Percentiles rank a stretch among this genome's conserved stretches.
These are phyloP conservation scores for Backusella australiensis DNA, from an alignment of 192 early-diverging fungal genomes.

Conservation along the genomic window DNA sequence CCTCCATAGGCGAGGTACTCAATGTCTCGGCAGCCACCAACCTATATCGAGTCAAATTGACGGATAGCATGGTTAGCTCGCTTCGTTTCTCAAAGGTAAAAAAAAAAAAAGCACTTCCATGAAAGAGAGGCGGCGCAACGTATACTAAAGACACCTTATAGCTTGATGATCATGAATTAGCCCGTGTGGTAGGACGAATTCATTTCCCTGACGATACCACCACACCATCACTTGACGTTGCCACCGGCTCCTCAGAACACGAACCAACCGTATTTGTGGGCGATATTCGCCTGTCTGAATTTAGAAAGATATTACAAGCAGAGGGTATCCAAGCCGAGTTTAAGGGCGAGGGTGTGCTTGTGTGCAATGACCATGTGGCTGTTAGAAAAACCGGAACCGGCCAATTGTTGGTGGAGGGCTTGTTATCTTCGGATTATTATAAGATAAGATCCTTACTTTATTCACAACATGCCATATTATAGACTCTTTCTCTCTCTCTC, in stretches of 20 bases:
- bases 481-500: conserved; percentile 10
- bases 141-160: conserved; percentile 10
- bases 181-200: conserved; percentile 76
- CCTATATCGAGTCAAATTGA: conserved; percentile 82
- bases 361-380: conserved; percentile 77
- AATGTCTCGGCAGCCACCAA: conserved; percentile 90
- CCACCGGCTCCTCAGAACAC: conserved; percentile 13
- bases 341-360: conserved; percentile 77
- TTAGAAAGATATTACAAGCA: conserved; percentile 65
- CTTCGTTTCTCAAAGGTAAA: conserved; percentile 70
- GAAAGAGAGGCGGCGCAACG: too few species aligned
- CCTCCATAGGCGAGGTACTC: conserved; percentile 77
- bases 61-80: conserved; percentile 85
- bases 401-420: conserved; percentile 58
- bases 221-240: conserved; percentile 70
- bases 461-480: conserved; percentile 71
- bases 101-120: neutral
- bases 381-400: conserved; percentile 57
- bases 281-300: conserved; percentile 80
- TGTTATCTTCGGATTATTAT: conserved; percentile 67
- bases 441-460: conserved; percentile 69
- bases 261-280: conserved; percentile 80
- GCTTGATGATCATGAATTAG: conserved; percentile 75
- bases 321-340: conserved; percentile 83
- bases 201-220: conserved; percentile 58